Evolutionary conservation across 2,329 filamentous ascomycete species (phyloP), one percentile per base, ranked within the genome.

Genomic region (Pestalotiopsis sp.): DNA sequence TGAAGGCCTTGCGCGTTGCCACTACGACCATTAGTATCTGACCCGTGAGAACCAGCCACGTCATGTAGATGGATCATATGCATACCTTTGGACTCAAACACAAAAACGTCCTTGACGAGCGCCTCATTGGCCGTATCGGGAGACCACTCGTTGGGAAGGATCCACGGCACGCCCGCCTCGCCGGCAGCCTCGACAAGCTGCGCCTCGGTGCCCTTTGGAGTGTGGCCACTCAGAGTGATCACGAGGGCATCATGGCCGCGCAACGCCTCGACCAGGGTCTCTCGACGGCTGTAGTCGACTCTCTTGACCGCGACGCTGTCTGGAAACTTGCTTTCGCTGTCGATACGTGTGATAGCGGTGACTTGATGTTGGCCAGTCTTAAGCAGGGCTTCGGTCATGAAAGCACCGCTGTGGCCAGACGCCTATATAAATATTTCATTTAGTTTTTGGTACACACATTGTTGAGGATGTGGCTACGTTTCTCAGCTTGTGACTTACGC

Each of bases 221-320:
- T 86, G 0, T 62, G 71, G 0, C 78, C 74, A 11, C 81, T 70
- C 68, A 91, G 74, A 9, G 87, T 88, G 66, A 90, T 89, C 71
- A 90, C 80, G 3, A 91, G 79, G 41, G 83, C 84, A n/a, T 91
- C 83, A 69, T 90, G 86, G 67, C 81, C 87, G 36, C 79, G 74
- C 2, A 91, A 82, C 2, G 86, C 87, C 0, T 76, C 74, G 0
- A 86, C 79, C 6, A 91, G 74, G 0, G 83, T 80, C 0, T 74
- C 72, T 23, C 81, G 74, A 60, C 83, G 77, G 57, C 79, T 76
- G 70, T 86, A 87, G 74, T 86, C 80, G n/a, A 89, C 79, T 2
- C 71, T 67, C 55, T 76, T 79, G 20, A 81, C 73, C 2, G 77
- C 76, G 36, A 86, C 80, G n/a, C 84, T 83, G 1, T 79, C 70